Evolutionary conservation across 768 basidiomycete species (phyloP).

Genomic region (Lactifluus pinguis): DNA sequence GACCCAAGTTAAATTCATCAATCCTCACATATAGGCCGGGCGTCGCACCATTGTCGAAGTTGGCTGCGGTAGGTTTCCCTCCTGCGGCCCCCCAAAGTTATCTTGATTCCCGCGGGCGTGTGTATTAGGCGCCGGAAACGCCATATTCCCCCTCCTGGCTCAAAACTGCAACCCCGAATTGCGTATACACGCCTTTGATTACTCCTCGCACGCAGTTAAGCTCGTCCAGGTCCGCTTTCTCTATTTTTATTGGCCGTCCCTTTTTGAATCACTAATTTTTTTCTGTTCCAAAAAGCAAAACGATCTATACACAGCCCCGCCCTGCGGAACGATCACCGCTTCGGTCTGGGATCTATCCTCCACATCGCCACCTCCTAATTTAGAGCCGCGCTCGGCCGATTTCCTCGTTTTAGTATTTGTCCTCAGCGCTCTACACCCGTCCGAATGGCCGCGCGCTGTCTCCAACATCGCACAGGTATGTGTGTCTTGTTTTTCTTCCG

Average conservation of each 20-base stretch:
- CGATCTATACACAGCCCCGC: constrained; percentile 56
- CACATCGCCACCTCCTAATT: constrained; percentile 46
- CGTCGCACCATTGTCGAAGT: constrained; percentile 72
- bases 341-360: constrained; percentile 90
- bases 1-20: neutral
- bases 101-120: neutral
- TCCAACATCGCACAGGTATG: constrained; percentile 68
- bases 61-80: constrained; percentile 63
- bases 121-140: constrained; percentile 82
- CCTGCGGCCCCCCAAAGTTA: neutral
- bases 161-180: constrained; percentile 76
- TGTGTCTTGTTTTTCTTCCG: neutral
- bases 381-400: constrained; percentile 68
- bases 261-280: neutral
- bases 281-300: constrained; percentile 49
- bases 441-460: constrained; percentile 82
- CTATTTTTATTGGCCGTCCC: no score
- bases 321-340: constrained; percentile 62
- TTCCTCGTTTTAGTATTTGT: constrained; percentile 92
- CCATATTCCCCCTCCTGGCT: constrained; percentile 81
- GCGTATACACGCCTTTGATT: constrained; percentile 77
- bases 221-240: constrained; percentile 64
- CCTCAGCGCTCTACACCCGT: constrained; percentile 84
- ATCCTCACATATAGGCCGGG: constrained; percentile 50
- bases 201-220: constrained; percentile 79